These are phyloP conservation scores for Gynochthodes officinalis DNA, from an alignment of 257 asterid species.

Conservation along the genomic window DNA sequence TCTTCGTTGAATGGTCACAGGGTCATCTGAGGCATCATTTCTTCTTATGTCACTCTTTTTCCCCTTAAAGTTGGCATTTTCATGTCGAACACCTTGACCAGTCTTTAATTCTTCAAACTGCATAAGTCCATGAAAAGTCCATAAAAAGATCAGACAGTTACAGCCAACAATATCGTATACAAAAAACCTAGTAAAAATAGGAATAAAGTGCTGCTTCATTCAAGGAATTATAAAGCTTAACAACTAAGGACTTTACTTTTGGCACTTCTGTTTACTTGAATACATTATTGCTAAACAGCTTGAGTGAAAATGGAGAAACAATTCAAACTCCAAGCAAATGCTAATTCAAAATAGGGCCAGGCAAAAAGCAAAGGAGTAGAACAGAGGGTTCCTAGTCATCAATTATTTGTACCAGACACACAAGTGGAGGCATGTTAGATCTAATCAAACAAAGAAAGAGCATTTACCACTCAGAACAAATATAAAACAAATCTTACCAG, in stretches of 20 bases:
- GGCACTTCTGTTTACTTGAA: background rate
- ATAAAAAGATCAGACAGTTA: background rate
- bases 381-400: constrained; percentile 5
- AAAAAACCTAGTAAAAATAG: background rate
- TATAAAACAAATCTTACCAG: constrained; percentile 34
- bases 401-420: background rate
- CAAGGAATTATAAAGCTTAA: background rate
- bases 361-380: background rate
- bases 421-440: constrained; percentile 7
- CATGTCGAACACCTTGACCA: constrained; percentile 31
- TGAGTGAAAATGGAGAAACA: constrained; percentile 1
- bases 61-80: constrained; percentile 21
- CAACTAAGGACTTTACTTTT: background rate
- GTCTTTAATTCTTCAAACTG: constrained; percentile 72
- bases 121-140: constrained; percentile 11
- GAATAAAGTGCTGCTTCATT: background rate
- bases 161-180: background rate
- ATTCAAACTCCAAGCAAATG: background rate
- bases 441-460: background rate
- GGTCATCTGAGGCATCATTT: constrained; percentile 49
- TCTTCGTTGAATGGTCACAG: constrained; percentile 61
- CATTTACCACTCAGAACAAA: background rate
- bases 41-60: constrained; percentile 23
- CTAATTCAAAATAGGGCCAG: background rate
- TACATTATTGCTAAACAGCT: background rate